These are phyloP conservation scores for Paramecium octaurelia DNA, from an alignment of 73 alveolate genomes.

Conservation along the genomic window DNA sequence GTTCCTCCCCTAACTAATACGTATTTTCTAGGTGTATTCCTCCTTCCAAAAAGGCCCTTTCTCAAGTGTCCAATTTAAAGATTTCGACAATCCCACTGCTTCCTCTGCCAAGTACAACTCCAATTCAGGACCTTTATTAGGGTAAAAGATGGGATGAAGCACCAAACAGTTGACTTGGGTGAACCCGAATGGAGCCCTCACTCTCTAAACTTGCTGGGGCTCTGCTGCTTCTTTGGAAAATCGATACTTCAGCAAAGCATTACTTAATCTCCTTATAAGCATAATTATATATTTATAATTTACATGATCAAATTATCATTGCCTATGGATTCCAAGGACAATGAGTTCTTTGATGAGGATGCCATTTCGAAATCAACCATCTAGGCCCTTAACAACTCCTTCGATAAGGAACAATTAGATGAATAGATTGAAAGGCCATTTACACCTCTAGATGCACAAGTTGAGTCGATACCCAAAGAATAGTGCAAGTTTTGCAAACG, in stretches of 20 bases:
- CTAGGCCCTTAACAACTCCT: neutral
- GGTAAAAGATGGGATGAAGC: slow-evolving; percentile 52
- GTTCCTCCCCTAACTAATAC: neutral
- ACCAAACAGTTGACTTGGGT: slow-evolving; percentile 45
- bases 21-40: slow-evolving; percentile 19
- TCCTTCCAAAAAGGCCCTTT: slow-evolving; percentile 71
- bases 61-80: slow-evolving; percentile 74
- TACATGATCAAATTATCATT: neutral
- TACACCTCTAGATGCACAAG: neutral
- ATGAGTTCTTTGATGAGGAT: slow-evolving; percentile 44
- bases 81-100: slow-evolving; percentile 89
- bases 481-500: neutral
- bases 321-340: slow-evolving; percentile 4
- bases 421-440: slow-evolving; percentile 33
- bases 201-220: neutral
- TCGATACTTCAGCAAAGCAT: neutral
- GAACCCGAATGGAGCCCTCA: neutral
- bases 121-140: slow-evolving; percentile 76
- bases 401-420: slow-evolving; percentile 26
- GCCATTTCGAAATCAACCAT: slow-evolving; percentile 42
- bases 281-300: neutral
- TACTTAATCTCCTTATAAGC: neutral
- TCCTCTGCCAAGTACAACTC: slow-evolving; percentile 89
- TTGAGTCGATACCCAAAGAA: neutral
- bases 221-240: slow-evolving; percentile 6